These are phyloP conservation scores for Nitzschia palea DNA, from an alignment of 108 stramenopile genomes.

Conservation along the genomic window DNA sequence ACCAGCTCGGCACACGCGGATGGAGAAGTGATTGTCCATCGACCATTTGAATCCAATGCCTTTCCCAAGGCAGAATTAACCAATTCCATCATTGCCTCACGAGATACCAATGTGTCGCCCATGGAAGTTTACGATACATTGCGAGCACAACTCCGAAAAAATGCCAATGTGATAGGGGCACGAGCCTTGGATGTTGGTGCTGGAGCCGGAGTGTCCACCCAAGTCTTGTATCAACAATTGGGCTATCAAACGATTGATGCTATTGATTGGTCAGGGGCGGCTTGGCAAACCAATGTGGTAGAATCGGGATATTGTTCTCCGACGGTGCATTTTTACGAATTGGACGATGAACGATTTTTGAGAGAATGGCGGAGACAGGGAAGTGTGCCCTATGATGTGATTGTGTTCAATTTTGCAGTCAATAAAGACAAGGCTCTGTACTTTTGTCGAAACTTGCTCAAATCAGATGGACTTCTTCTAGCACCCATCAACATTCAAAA, in stretches of 20 bases:
- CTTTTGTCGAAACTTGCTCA: slow-evolving; percentile 59
- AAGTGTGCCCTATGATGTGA: slow-evolving; percentile 51
- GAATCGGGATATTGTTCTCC: slow-evolving; percentile 62
- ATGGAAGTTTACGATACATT: slow-evolving; percentile 82
- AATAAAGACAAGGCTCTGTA: slow-evolving; percentile 70
- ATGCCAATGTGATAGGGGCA: neutral
- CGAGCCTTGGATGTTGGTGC: slow-evolving; percentile 79
- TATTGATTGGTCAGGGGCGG: slow-evolving; percentile 79
- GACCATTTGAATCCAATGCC: slow-evolving; percentile 21
- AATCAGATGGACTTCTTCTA: slow-evolving; percentile 51
- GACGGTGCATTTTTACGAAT: slow-evolving; percentile 62
- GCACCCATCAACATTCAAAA: slow-evolving; percentile 76
- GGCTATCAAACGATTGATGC: slow-evolving; percentile 76
- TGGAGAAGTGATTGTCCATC: too few species aligned
- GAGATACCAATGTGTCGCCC: slow-evolving; percentile 87
- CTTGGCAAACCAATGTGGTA: slow-evolving; percentile 72
- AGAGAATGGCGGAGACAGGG: slow-evolving; percentile 25
- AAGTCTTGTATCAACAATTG: slow-evolving; percentile 62
- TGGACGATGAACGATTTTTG: slow-evolving; percentile 81
- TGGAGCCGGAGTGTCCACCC: slow-evolving; percentile 83
- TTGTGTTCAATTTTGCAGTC: slow-evolving; percentile 85
- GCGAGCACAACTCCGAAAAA: slow-evolving; percentile 20
- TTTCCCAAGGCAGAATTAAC: slow-evolving; percentile 55
- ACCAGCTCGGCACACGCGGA: too few species aligned
- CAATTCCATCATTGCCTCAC: slow-evolving; percentile 74